Evolutionary conservation across 2,329 filamentous ascomycete genomes (phyloP), one percentile per base, ranked within the genome.

Genomic region (Aureobasidium subglaciale): DNA sequence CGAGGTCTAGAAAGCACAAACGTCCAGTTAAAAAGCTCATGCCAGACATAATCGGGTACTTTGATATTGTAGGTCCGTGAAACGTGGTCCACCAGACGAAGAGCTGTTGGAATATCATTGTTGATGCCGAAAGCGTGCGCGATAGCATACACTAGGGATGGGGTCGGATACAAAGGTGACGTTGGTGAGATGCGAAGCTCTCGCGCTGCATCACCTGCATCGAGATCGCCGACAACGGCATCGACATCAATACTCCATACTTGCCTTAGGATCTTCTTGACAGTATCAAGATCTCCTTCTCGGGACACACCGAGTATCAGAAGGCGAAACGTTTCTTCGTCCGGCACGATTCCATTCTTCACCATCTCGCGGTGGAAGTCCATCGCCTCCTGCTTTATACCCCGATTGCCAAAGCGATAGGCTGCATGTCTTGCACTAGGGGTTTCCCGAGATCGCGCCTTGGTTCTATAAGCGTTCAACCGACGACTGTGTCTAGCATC

Each of bases 61-160:
- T 72, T 59, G 22, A 92, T 70, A 1, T 71, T 60, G 68, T 86
- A 88, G 6, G 73, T 72, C 1, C 70, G 70, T 0, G 87, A 85
- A 45, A 91, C 67, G 61, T 80, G 80, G 58, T 86, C 78, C 11
- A 90, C 70, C 0, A 86, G 63, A 37, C 79, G 75, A 24, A 85
- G 64, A 11, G 82, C 86, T 1, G 76, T 73, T 1, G 75, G 66
- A 4, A 90, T 74, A 55, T 85, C 76, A 45, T 80, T 83, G 68
- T 85, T 88, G 59, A 76, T 78, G n/a, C 85, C 80, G 59, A 85
- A 87, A 1, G 77, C 74, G 64, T 89, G 83, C 5, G 85, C 84
- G n/a, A 91, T 71, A 8, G 84, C 79, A 55, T 80, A 74, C 20
- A 92, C 74, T 0, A 91, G 73, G 2, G 73, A 71, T 7, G 67